Base-by-base conservation (phyloP, 2,329 filamentous ascomycete species). In the Sphaceloma murrayae region DNA sequence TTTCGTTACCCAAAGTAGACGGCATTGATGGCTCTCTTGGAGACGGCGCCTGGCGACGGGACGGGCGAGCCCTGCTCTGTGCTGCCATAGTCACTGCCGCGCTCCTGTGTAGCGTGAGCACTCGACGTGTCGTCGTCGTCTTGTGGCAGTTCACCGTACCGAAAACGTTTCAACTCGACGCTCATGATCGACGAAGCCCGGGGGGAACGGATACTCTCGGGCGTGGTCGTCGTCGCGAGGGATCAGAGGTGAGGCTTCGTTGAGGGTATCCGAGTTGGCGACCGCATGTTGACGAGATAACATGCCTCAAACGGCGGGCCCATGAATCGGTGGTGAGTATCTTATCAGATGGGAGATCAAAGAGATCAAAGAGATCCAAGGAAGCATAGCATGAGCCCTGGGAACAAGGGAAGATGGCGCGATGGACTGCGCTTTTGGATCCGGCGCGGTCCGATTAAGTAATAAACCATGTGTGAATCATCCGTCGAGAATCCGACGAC, bases 111-210 rank as follows among this genome's bases (percentile, higher is more conserved):
- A 40, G 10, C 14, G 24, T 40, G 36, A 40, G 36, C 36, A 40
- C 36, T 29, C 36, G 36, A 40, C 22, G 36, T 40, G 19, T 40
- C 36, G 30, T 40, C n/a, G n/a, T n/a, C 24, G 36, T 40, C 36
- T 30, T 30, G 36, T 29, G 24, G 36, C 36, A 40, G 19, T 24
- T 40, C 36, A 40, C 36, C 36, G 16, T 40, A 40, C 36, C 36
- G 36, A 40, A 40, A 40, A 40, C 19, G 36, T 40, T 22, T 40
- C 36, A 40, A 40, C 36, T 40, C 36, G 22, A 40, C 24, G 24
- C 36, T 40, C 36, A 40, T 40, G 36, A 30, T 40, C 36, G 14
- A 19, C 26, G 19, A 40, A 11, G 19, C 36, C 26, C 13, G 19
- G 36, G 4, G 36, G 36, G n/a, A 40, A 40, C 18, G 36, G 36